phyloP scores from a whole-genome alignment of 2,329 filamentous ascomycete genomes.

The Fusarium miscanthi region DNA sequence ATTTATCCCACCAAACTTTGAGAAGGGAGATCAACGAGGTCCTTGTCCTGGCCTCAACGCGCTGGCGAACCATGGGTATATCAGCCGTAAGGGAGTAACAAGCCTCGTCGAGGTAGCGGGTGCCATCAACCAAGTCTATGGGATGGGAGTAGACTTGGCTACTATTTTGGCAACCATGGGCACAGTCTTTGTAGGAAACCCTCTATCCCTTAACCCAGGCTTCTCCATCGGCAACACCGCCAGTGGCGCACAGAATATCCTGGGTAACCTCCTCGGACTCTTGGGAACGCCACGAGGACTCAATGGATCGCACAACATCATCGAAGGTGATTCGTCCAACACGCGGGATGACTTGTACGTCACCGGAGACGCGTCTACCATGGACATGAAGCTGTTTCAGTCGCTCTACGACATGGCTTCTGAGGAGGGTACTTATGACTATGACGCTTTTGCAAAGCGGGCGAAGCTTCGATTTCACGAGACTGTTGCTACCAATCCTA shows the following conservation, averaged over 20 bases:
- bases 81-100: conserved; percentile 32
- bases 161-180: conserved; percentile 9
- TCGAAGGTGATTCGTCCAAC: conserved; percentile 22
- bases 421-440: conserved; percentile 15
- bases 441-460: conserved; percentile 1
- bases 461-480: conserved; percentile 12
- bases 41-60: conserved; percentile 52
- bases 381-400: conserved; percentile 7
- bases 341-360: conserved; percentile 14
- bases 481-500: conserved; percentile 4
- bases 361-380: conserved; percentile 20
- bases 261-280: conserved; percentile 10
- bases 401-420: conserved; percentile 15
- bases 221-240: conserved; percentile 13
- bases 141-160: conserved; percentile 15
- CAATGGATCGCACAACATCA: conserved; percentile 16
- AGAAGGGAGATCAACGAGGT: conserved; percentile 42
- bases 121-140: conserved; percentile 28
- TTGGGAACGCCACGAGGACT: conserved; percentile 21
- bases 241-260: conserved; percentile 1
- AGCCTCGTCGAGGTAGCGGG: conserved; percentile 23
- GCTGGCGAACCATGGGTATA: conserved; percentile 53
- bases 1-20: conserved; percentile 44
- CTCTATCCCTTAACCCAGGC: conserved; percentile 13
- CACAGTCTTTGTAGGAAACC: conserved; percentile 23